Percentiles rank a stretch among this genome's conserved stretches.
These are phyloP conservation scores for Madurella mycetomatis DNA, from an alignment of 2,329 filamentous ascomycete species.

Conservation along the genomic window DNA sequence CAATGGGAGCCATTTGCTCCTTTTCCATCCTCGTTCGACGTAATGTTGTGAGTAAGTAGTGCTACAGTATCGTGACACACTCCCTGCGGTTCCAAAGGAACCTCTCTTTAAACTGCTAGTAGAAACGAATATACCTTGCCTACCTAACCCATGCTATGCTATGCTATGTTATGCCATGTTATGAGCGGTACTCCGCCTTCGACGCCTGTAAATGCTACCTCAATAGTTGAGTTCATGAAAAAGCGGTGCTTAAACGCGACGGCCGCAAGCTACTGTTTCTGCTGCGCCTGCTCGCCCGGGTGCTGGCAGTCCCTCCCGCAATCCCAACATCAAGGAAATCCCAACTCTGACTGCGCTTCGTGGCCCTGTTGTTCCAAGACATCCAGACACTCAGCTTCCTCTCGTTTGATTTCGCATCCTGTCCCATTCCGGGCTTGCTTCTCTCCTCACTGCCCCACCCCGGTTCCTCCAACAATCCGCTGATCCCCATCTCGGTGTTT, in stretches of 20 bases:
- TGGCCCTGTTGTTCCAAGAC: neutral
- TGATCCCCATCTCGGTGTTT: neutral
- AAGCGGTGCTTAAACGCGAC: neutral
- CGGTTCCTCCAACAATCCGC: neutral
- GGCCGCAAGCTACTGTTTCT: neutral
- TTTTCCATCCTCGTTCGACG: too few species aligned
- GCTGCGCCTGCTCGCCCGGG: neutral
- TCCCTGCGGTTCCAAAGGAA: too few species aligned
- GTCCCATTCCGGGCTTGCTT: neutral
- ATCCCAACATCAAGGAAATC: constrained; percentile 17
- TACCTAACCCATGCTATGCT: too few species aligned
- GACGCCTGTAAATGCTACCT: neutral
- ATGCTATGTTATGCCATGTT: too few species aligned
- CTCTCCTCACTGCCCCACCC: neutral
- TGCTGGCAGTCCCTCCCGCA: neutral
- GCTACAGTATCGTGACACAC: too few species aligned
- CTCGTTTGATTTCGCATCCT: neutral
- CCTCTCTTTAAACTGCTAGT: too few species aligned
- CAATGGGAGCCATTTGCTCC: too few species aligned
- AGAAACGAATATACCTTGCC: too few species aligned
- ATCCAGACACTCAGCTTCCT: neutral
- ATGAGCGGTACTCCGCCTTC: too few species aligned
- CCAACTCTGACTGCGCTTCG: constrained; percentile 10
- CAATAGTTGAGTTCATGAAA: neutral
- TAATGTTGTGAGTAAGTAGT: too few species aligned